Conservation (phyloP, 306 rosid genomes). For the Pachyrhizus erosus region DNA sequence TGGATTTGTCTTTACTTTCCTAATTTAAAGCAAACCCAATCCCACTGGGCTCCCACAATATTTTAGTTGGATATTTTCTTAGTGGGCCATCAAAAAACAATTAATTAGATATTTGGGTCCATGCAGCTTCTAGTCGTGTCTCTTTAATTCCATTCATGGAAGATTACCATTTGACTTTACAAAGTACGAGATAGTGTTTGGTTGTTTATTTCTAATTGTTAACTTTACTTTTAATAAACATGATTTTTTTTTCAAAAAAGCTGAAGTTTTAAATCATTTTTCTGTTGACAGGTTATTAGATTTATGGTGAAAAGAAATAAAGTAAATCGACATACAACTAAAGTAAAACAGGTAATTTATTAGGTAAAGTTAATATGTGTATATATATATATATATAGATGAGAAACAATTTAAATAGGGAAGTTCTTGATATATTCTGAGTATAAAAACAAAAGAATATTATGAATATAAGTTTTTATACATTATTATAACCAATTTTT, state of each 20-base stretch:
- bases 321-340: not conserved
- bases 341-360: not conserved
- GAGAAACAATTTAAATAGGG: not conserved
- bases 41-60: conserved; percentile 30
- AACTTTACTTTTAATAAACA: not conserved
- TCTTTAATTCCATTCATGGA: not conserved
- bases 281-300: not conserved
- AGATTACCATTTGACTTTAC: conserved; percentile 1
- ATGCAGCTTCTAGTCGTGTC: not conserved
- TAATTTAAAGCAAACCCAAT: not conserved
- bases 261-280: not conserved
- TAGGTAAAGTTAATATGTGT: not conserved
- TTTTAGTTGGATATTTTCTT: not conserved
- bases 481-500: not conserved
- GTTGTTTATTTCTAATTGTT: not conserved
- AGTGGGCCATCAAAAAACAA: conserved; percentile 6
- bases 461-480: not conserved
- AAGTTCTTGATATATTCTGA: not conserved
- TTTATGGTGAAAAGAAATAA: not conserved
- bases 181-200: not conserved
- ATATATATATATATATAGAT: too few relatives aligned
- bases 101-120: not conserved
- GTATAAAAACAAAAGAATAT: not conserved
- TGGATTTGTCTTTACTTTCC: conserved; percentile 5
- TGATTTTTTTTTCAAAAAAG: not conserved